phyloP scores from a whole-genome alignment of 2,329 filamentous ascomycete species.

The Colletotrichum agaves region DNA sequence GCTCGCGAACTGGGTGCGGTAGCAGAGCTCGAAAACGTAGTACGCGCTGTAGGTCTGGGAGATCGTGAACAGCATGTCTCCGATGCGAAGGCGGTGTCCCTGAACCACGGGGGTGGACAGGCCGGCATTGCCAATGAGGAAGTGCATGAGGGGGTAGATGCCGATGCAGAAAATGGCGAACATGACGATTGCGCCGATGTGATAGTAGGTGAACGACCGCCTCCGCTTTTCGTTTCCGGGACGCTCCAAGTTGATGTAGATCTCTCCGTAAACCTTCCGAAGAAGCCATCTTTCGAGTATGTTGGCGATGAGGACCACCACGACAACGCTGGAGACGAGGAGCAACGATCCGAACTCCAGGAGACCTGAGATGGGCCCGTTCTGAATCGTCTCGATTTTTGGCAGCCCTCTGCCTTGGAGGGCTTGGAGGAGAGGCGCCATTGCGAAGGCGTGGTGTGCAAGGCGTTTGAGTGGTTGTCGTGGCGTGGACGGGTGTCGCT shows the following conservation, averaged over 20 bases:
- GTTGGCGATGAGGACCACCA: slow-evolving; percentile 31
- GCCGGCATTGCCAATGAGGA: slow-evolving; percentile 19
- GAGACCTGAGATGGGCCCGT: slow-evolving; percentile 27
- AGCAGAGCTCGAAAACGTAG: slow-evolving; percentile 39
- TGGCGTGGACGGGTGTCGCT: not conserved
- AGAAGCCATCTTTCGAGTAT: slow-evolving; percentile 36
- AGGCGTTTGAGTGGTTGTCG: not conserved
- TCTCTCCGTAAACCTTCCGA: slow-evolving; percentile 18
- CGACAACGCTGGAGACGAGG: slow-evolving; percentile 30
- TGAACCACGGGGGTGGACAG: slow-evolving; percentile 18
- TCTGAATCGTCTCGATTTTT: slow-evolving; percentile 30
- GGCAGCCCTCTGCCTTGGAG: slow-evolving; percentile 14
- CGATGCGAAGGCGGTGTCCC: slow-evolving; percentile 26
- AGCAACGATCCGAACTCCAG: slow-evolving; percentile 31
- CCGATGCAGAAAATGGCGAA: slow-evolving; percentile 31
- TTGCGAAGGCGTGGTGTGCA: not conserved
- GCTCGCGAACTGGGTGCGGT: slow-evolving; percentile 37
- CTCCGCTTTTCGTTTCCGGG: slow-evolving; percentile 35
- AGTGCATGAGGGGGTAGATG: slow-evolving; percentile 31
- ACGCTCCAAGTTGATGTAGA: slow-evolving; percentile 17
- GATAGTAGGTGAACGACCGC: slow-evolving; percentile 37
- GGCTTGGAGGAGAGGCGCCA: not conserved
- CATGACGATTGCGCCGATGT: slow-evolving; percentile 35
- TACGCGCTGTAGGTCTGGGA: slow-evolving; percentile 37
- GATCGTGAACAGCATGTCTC: slow-evolving; percentile 35